phyloP scores from a whole-genome alignment of 306 rosid species.

The Vicia villosa region DNA sequence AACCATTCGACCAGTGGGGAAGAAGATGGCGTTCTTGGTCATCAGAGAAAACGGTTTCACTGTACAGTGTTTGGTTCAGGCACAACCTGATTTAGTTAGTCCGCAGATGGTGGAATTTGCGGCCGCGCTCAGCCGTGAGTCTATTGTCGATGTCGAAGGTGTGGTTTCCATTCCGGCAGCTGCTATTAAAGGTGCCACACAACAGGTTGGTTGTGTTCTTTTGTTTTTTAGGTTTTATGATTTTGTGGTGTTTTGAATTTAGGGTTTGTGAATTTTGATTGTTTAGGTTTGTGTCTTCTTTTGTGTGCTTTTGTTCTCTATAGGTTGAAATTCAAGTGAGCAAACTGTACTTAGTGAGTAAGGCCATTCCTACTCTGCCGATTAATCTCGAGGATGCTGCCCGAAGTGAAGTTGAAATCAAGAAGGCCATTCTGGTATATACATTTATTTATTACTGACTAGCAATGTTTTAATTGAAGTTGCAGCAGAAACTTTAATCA shows the following conservation, averaged over 20 bases:
- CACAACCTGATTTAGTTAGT: too few relatives aligned
- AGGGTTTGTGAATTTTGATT: neutral
- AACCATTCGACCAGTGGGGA: conserved; percentile 76
- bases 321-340: conserved; percentile 90
- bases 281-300: neutral
- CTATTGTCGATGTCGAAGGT: too few relatives aligned
- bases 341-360: conserved; percentile 64
- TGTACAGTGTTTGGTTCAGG: too few relatives aligned
- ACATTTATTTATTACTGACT: neutral
- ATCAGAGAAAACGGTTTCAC: too few relatives aligned
- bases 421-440: conserved; percentile 71
- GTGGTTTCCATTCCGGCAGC: conserved; percentile 36
- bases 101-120: too few relatives aligned
- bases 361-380: conserved; percentile 65
- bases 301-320: too few relatives aligned
- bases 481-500: neutral
- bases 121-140: too few relatives aligned
- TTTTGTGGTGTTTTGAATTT: conserved; percentile 6
- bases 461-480: neutral
- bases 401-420: conserved; percentile 71
- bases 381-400: conserved; percentile 85
- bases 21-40: conserved; percentile 1
- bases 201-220: conserved; percentile 38
- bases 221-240: neutral
- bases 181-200: conserved; percentile 73